Conservation (phyloP, 176 grass and related monocot genomes). For the Triticum turgidum region DNA sequence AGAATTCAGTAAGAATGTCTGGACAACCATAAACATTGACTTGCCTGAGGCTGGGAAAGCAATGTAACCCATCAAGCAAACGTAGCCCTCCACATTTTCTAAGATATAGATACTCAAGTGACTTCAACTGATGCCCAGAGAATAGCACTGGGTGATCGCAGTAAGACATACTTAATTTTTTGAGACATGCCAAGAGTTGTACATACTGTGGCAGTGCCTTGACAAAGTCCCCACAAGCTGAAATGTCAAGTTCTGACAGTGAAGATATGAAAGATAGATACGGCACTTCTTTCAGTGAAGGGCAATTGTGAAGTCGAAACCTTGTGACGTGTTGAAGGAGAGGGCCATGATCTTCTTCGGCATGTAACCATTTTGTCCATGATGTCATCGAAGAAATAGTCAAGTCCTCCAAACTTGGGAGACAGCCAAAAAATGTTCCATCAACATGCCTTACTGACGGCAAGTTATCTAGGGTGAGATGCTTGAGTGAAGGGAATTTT, state of each 20-base stretch:
- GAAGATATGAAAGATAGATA: not conserved
- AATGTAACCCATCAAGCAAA: not conserved
- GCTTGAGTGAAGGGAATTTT: not conserved
- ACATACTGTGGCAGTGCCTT: not conserved
- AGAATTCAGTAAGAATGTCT: not conserved
- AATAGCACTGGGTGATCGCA: not conserved
- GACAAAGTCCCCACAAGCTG: not conserved
- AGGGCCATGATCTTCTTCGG: not conserved
- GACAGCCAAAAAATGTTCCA: not conserved
- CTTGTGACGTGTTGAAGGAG: not conserved
- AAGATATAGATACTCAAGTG: not conserved
- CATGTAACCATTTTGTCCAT: not conserved
- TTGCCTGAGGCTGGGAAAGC: not conserved
- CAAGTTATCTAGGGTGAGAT: not conserved
- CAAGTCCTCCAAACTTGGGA: not conserved
- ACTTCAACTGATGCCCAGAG: not conserved
- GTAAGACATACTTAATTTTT: not conserved
- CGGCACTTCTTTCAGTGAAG: not conserved
- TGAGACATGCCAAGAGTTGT: not conserved
- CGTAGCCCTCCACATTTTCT: not conserved
- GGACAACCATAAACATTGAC: not conserved
- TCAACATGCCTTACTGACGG: not conserved
- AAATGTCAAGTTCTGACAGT: not conserved
- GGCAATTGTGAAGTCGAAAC: not conserved
- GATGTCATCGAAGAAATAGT: not conserved